Base-by-base conservation (phyloP, 1,284 basidiomycete genomes). In the Cutaneotrichosporon mucoides region DNA sequence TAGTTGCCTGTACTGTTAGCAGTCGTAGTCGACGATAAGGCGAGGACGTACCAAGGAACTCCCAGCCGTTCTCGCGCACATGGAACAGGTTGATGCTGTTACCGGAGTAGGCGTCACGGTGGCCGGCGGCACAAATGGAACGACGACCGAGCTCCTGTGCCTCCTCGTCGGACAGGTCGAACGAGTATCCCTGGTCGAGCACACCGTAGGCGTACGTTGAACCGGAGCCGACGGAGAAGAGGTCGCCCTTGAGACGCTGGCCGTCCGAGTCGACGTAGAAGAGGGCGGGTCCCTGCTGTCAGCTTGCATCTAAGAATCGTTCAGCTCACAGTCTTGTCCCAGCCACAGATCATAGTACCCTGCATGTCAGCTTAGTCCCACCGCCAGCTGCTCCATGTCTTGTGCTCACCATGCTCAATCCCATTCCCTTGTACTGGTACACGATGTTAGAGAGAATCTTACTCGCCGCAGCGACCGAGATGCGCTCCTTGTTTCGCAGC, bases 301-400 rank as follows among this genome's bases (percentile, higher is more conserved):
- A 61, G 59, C 44, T 42, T 16, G 8, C 6, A 16, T 13, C 15
- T 8, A n/a, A 12, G 3, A 38, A 8, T 41, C 8, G n/a, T 37
- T 24, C 24, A 46, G 79, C 87, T 68, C 65, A 89, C 89, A 9
- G 95, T 97, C 83, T 98, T 99, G 81, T 99, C 96, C 94, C 95
- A 99, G 35, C 96, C 96, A 71, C 94, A 98, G 66, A 99, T 96
- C 96, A 99, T 99, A 2, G 96, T 99, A 59, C 96, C 96, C 91
- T 92, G 45, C 24, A 12, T 8, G 54, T 66, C 54, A 64, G 59
- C 53, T 54, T 44, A 40, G 40, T 13, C 8, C 24, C 24, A 24
- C 24, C 24, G 24, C 7, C 47, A 10, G 45, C 33, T 6, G 34
- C 33, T 48, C 15, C 46, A 24, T 24, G 2, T 24, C 24, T 24